Conservation (phyloP, 345 rosid species). For the Salix suchowensis region DNA sequence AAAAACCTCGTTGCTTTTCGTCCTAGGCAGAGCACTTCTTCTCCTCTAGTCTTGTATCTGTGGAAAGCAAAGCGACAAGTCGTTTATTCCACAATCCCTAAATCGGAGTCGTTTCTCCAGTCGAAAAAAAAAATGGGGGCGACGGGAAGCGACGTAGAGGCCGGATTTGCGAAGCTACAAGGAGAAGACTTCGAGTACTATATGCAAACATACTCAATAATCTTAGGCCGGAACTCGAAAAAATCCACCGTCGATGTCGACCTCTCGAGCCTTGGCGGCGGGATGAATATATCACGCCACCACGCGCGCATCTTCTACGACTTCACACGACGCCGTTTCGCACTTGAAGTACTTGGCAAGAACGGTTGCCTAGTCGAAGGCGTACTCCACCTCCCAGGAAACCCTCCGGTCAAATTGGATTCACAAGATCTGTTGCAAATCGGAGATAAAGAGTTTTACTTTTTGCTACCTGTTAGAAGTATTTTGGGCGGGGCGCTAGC, state of each 20-base stretch:
- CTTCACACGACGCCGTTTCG: constrained; percentile 94
- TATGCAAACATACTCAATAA: constrained; percentile 95
- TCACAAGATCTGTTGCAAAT: constrained; percentile 92
- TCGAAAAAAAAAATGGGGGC: constrained; percentile 19
- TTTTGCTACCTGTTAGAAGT: constrained; percentile 81
- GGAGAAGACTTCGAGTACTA: constrained; percentile 97
- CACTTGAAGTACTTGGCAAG: constrained; percentile 96
- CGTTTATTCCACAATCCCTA: not conserved
- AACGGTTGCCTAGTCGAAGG: constrained; percentile 97
- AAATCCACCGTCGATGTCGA: constrained; percentile 95
- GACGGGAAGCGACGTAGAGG: constrained; percentile 78
- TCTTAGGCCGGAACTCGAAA: constrained; percentile 92
- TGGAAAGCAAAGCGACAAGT: not conserved
- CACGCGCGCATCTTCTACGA: constrained; percentile 94
- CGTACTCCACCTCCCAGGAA: constrained; percentile 92
- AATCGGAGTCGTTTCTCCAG: not conserved
- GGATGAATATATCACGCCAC: constrained; percentile 94
- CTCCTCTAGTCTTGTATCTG: too few species aligned
- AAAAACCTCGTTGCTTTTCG: too few species aligned
- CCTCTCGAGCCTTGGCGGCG: constrained; percentile 90
- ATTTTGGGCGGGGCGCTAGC: constrained; percentile 69
- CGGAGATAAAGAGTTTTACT: constrained; percentile 93
- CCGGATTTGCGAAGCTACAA: constrained; percentile 94
- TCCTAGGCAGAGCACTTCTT: too few species aligned
- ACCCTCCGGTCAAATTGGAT: constrained; percentile 85